Evolutionary conservation across 2,329 filamentous ascomycete species (phyloP).

Genomic region (Cordyceps farinosa): DNA sequence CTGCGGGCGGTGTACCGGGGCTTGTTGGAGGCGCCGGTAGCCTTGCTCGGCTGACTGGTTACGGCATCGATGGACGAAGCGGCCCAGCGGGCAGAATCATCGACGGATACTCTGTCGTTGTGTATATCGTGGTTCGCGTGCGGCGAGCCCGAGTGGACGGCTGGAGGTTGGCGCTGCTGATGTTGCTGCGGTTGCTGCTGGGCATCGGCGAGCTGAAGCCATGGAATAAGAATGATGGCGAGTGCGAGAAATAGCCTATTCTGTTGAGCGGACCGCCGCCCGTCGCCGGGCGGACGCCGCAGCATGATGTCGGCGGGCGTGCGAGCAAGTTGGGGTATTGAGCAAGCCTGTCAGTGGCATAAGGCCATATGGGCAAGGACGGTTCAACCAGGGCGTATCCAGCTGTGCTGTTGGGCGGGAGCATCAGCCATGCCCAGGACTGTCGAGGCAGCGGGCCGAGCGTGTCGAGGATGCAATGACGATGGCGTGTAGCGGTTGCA

Average conservation of each 20-base stretch:
- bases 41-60: constrained; percentile 27
- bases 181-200: constrained; percentile 52
- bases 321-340: not conserved
- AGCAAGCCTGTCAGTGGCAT: constrained; percentile 7
- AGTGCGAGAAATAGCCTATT: constrained; percentile 51
- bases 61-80: constrained; percentile 25
- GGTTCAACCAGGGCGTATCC: constrained; percentile 6
- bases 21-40: constrained; percentile 24
- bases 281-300: constrained; percentile 61
- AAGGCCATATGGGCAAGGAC: constrained; percentile 3
- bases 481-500: not conserved
- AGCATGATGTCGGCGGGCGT: constrained; percentile 51
- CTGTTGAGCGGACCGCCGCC: constrained; percentile 45
- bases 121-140: constrained; percentile 22
- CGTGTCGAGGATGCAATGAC: not conserved
- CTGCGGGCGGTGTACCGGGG: constrained; percentile 26
- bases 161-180: constrained; percentile 10
- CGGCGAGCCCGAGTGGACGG: constrained; percentile 18
- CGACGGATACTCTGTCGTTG: constrained; percentile 26
- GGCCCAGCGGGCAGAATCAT: constrained; percentile 24
- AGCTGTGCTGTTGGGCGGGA: constrained; percentile 7
- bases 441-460: not conserved
- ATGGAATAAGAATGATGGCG: constrained; percentile 55
- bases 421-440: constrained; percentile 14
- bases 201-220: constrained; percentile 54